Percentiles rank a stretch among this genome's conserved stretches.
Evolutionary conservation across 805 yeast genomes (phyloP).

Genomic region (Kluyveromyces wickerhamii): DNA sequence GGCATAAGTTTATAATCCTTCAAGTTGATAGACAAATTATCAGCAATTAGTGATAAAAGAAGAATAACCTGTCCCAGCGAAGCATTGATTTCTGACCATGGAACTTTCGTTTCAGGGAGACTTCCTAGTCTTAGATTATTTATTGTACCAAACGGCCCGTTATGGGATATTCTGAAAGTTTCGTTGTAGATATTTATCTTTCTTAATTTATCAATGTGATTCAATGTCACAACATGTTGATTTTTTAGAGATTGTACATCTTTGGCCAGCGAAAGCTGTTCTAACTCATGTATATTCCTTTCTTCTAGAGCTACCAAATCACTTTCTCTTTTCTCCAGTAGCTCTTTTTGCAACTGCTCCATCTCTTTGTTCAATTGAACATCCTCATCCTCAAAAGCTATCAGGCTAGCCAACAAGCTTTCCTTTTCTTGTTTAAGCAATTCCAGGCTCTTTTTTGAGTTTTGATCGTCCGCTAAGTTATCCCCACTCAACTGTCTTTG

Average conservation of each 20-base stretch:
- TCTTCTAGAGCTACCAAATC: slow-evolving; percentile 39
- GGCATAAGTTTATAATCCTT: slow-evolving; percentile 63
- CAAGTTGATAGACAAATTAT: slow-evolving; percentile 47
- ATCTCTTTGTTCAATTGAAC: slow-evolving; percentile 37
- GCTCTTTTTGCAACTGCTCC: slow-evolving; percentile 39
- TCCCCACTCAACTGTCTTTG: slow-evolving; percentile 37
- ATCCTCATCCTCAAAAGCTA: slow-evolving; percentile 31
- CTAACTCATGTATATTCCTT: slow-evolving; percentile 50
- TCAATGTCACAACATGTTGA: slow-evolving; percentile 51
- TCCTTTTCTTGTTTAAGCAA: slow-evolving; percentile 23
- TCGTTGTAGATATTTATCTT: slow-evolving; percentile 76
- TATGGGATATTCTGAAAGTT: slow-evolving; percentile 75
- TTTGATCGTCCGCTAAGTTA: slow-evolving; percentile 36
- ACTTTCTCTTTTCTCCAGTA: slow-evolving; percentile 38
- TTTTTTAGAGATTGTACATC: slow-evolving; percentile 59
- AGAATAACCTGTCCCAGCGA: slow-evolving; percentile 81
- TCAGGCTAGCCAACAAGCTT: slow-evolving; percentile 13
- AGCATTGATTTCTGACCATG: slow-evolving; percentile 89
- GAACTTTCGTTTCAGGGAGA: slow-evolving; percentile 48
- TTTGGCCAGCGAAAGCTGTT: slow-evolving; percentile 40
- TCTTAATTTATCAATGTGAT: slow-evolving; percentile 62
- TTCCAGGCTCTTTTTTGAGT: slow-evolving; percentile 32
- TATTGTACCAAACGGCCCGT: slow-evolving; percentile 79
- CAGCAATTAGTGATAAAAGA: slow-evolving; percentile 54
- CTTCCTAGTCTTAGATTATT: slow-evolving; percentile 80